A percentile compares a stretch with the other conserved stretches of the same genome.
These are phyloP conservation scores for Eryngium alpinum DNA, from an alignment of 140 eudicot species.

Conservation along the genomic window DNA sequence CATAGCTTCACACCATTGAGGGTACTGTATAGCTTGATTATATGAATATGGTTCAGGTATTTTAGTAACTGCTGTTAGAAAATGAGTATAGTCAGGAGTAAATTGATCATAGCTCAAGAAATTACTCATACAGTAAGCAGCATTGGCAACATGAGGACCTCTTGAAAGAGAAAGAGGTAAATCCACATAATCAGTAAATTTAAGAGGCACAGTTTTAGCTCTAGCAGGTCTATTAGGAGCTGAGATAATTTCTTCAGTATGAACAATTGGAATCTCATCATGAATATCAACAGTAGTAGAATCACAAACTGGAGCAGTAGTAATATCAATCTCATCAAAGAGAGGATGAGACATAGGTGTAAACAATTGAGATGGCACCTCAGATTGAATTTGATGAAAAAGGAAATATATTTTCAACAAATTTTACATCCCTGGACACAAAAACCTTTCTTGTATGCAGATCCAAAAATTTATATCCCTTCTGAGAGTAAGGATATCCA, in stretches of 20 bases:
- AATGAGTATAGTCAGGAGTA: neutral
- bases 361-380: neutral
- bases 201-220: too few species aligned
- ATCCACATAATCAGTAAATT: too few species aligned
- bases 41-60: neutral
- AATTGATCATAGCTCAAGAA: neutral
- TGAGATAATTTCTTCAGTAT: too few species aligned
- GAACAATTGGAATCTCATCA: too few species aligned
- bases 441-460: neutral
- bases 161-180: neutral
- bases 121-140: neutral
- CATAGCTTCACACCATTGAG: neutral
- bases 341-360: neutral
- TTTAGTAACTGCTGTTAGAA: neutral
- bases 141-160: neutral
- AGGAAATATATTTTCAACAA: neutral
- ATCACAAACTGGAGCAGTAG: too few species aligned
- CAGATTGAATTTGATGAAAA: neutral
- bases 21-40: neutral
- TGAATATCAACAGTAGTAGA: too few species aligned
- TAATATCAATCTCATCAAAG: neutral
- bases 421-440: neutral
- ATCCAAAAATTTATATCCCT: neutral
- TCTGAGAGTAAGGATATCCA: neutral
- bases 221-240: too few species aligned